phyloP scores from a whole-genome alignment of 805 yeast genomes.

The Saccharomyces jurei region DNA sequence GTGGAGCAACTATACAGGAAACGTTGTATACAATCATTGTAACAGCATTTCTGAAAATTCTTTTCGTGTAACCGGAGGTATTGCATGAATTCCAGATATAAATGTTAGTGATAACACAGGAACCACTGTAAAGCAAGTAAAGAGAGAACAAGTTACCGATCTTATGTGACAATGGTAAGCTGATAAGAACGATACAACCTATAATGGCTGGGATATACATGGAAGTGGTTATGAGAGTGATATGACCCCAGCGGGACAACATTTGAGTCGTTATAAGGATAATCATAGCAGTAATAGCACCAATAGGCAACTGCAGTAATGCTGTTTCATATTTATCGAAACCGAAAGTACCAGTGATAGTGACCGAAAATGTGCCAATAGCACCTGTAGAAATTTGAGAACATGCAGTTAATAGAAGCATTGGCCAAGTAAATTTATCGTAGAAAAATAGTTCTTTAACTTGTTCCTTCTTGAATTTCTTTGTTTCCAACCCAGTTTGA shows the following conservation, averaged over 20 bases:
- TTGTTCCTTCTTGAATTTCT: slow-evolving; percentile 38
- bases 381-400: slow-evolving; percentile 46
- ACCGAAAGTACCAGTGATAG: slow-evolving; percentile 46
- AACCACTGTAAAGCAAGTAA: slow-evolving; percentile 46
- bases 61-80: slow-evolving; percentile 55
- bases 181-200: slow-evolving; percentile 40
- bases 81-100: slow-evolving; percentile 57
- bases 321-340: slow-evolving; percentile 39
- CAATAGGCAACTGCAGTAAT: slow-evolving; percentile 50
- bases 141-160: slow-evolving; percentile 44
- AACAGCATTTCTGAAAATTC: slow-evolving; percentile 43
- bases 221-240: slow-evolving; percentile 32
- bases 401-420: slow-evolving; percentile 38
- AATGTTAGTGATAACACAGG: slow-evolving; percentile 48
- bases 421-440: slow-evolving; percentile 45
- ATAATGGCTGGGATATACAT: slow-evolving; percentile 43
- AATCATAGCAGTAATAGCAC: slow-evolving; percentile 39
- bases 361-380: slow-evolving; percentile 44
- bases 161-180: slow-evolving; percentile 28
- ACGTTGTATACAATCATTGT: slow-evolving; percentile 54
- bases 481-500: slow-evolving; percentile 46
- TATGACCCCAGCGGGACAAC: slow-evolving; percentile 30
- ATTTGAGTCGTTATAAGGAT: slow-evolving; percentile 35
- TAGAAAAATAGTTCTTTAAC: slow-evolving; percentile 37
- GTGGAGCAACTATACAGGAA: slow-evolving; percentile 58